Conservation (phyloP, 2,329 filamentous ascomycete species). For the Aspergillus terreus region DNA sequence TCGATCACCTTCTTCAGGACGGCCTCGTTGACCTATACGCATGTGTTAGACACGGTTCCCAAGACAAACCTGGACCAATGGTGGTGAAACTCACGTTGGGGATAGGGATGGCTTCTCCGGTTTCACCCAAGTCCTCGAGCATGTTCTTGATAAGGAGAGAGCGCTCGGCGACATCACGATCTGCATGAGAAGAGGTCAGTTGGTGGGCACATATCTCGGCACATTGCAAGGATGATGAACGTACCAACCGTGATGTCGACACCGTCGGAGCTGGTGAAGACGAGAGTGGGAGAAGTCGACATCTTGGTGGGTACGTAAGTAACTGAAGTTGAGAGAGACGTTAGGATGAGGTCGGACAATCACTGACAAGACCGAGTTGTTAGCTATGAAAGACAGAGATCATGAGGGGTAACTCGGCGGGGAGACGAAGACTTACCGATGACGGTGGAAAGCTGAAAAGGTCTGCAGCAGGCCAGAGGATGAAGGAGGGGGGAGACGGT, state of each 20-base stretch:
- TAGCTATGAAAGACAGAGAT: not conserved
- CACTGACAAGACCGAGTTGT: not conserved
- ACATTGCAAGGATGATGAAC: conserved; percentile 16
- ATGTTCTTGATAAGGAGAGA: conserved; percentile 98
- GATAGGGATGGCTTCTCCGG: conserved; percentile 63
- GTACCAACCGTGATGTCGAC: conserved; percentile 50
- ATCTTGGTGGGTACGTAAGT: not conserved
- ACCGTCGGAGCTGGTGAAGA: conserved; percentile 15
- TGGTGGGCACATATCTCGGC: conserved; percentile 5
- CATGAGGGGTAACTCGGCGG: not conserved
- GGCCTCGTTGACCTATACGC: conserved; percentile 73
- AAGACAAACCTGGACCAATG: not conserved
- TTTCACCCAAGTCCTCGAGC: conserved; percentile 83
- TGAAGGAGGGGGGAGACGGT: not conserved
- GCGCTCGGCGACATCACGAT: conserved; percentile 81
- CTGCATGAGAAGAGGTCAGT: conserved; percentile 47
- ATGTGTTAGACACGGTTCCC: not conserved
- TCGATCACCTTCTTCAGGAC: conserved; percentile 96
- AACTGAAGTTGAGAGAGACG: not conserved
- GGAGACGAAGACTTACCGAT: not conserved
- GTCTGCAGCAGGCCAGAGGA: not conserved
- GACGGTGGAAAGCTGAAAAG: not conserved
- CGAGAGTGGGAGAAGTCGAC: conserved; percentile 5
- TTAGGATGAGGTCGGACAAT: not conserved
- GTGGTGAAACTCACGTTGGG: conserved; percentile 48